Base-by-base conservation (phyloP, 2,329 filamentous ascomycete species). In the Ophiostoma tasmaniense region DNA sequence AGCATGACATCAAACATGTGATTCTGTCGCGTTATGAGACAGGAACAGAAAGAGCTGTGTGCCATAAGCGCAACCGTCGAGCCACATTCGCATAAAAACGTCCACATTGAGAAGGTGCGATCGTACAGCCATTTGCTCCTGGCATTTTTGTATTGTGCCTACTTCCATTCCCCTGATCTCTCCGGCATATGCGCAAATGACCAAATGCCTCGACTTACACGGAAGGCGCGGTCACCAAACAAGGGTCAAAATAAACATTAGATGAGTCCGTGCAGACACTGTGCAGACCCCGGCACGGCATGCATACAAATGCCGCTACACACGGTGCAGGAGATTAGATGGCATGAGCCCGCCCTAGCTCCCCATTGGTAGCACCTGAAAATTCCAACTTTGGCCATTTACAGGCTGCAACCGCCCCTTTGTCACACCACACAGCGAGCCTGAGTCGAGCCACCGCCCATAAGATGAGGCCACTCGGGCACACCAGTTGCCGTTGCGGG, bases 281-380 rank as follows among this genome's bases (percentile, higher is more conserved):
- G 30, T 33, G n/a, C 10, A 62, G 14, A 66, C 64, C 35, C 50
- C 61, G 17, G 64, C 10, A n/a, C 5, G 35, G 25, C 37, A 20
- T n/a, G 11, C 35, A 8, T 55, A 22, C 50, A 55, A 25, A 55
- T 22, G 50, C 50, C 50, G 50, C 22, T 55, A 8, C 22, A 22
- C 50, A 55, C 50, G 50, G 50, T 55, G 50, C 25, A 17, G 50
- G 59, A 68, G 64, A 66, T 69, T 69, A 67, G 52, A 64, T 69
- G 65, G 59, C 28, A 64, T 64, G 64, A 62, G 61, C 59, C 17
- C 14, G 42, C 35, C 59, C 20, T 42, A 42, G 20, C 39, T 37
- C 61, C 13, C 35, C 59, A n/a, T 20, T 45, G 17, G 42, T 33
- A 30, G 20, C 28, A 33, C 67, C 67, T 65, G 42, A 68, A 35